Base-by-base conservation (phyloP, 176 grass and related monocot genomes). In the Carex kokanica region DNA sequence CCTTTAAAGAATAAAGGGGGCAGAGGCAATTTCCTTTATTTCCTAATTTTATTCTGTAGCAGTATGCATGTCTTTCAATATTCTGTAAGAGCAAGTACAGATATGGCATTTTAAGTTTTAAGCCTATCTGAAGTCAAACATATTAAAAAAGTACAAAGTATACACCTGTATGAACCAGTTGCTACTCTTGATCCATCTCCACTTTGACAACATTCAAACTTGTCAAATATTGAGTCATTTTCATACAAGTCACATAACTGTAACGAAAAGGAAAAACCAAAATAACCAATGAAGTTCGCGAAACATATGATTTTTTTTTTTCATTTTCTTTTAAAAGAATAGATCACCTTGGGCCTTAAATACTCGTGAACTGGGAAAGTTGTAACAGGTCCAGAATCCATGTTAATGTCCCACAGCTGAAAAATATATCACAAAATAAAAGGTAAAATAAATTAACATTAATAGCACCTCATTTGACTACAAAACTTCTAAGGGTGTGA, bases 221-320 rank as follows among this genome's bases (percentile, higher is more conserved):
- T 98, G 86, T 98, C 95, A 3, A 98, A 98, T 85, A 98, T 98
- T 41, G 90, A 95, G 61, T 98, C 95, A 86, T 93, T 98, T 87
- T 98, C 95, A 86, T 98, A 98, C 85, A 98, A 93, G 91, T 98
- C 95, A 78, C 95, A 98, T 83, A 98, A 59, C 95, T 98, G 87
- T 90, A 83, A 84, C 5, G 80, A n/a, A 18, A 80, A 88, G 32
- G 67, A 85, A 65, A 10, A 84, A 85, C 31, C 32, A 67, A 29
- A 86, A 86, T 84, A 45, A 87, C 47, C 14, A 59, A 78, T 34
- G 20, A 27, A 41, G 16, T 62, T 27, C 56, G 70, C 11, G 2
- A 31, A 85, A 73, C 53, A 85, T 41, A 57, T 41, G 17, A 55
- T 57, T 86, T 38, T 4, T 82, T 9, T 9, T 25, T 8, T n/a